Base-by-base conservation (phyloP, 306 rosid genomes). In the Neltuma alba region DNA sequence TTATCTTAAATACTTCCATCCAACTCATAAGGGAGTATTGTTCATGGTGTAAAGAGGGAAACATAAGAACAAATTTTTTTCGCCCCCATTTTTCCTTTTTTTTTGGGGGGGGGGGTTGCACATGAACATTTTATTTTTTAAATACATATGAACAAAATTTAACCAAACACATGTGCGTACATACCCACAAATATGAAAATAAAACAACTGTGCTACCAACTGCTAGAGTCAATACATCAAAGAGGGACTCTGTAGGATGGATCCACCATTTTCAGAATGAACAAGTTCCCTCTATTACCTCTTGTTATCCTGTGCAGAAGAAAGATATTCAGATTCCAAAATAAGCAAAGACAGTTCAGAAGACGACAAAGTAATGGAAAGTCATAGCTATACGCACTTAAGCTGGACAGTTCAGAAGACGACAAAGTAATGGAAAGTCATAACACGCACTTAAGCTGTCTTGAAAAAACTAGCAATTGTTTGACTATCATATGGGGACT, bases 241-340 rank as follows among this genome's bases (percentile, higher is more conserved):
- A 79, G 70, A 72, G 97, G 97, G 47, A 94, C 92, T 71, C 89
- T 83, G 61, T 94, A 94, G 48, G 96, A 94, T 48, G 93, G 92
- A 86, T 94, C 96, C 47, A 91, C 87, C 96, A 92, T 87, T 84
- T 88, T 94, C 91, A 91, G 82, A 81, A 94, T 80, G 84, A 94
- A 92, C 85, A 92, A 79, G 88, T 94, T 94, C 21, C 97, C 98
- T 79, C 87, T 87, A 40, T 92, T 88, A 28, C 96, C 97, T 87
- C 94, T 89, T 31, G 98, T 89, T 73, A 94, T 86, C 84, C 98
- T 92, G 98, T 23, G 14, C 54, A 77, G 21, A 48, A 72, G 25
- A 64, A 70, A 38, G 44, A 72, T 34, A 62, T 41, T 81, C 78
- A 72, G 72, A 44, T n/a, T 76, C 7, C 20, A 42, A 37, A 33